Evolutionary conservation across 2,329 filamentous ascomycete species (phyloP), one percentile per base, ranked within the genome.

Genomic region (Fusarium sp.): DNA sequence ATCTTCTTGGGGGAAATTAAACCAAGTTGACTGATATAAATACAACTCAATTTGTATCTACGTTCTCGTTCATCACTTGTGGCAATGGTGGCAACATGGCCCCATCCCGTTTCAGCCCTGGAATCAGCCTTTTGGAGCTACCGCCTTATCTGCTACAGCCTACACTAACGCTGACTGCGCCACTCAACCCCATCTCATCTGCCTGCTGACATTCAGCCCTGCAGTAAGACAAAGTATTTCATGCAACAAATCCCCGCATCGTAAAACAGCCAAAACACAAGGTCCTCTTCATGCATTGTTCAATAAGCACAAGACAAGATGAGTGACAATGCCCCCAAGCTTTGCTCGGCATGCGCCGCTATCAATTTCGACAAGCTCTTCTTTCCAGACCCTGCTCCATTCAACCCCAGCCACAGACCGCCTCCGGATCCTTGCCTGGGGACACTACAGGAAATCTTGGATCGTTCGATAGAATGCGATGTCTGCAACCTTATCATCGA

Each of bases 401-500:
- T n/a, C 2, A n/a, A 15, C 28, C 23, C 30, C 15, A 12, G 10
- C 15, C 10, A 3, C 15, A 35, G 11, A 33, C 23, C 5, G 16
- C 23, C 6, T 13, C 9, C 35, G 0, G 28, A 19, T 8, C 23
- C 28, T 21, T 79, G 35, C 2, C 47, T 72, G 1, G 70, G 70
- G 3, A 59, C 50, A 9, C 57, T 73, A 3, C 32, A 57, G n/a
- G 47, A 49, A 1, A 38, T 72, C 9, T 9, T 69, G 19, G 42
- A 46, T 18, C 70, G 69, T 3, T 44, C 57, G 0, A 8, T 21
- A 8, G 9, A 12, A 7, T 73, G 70, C 28, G 23, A 43, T 12
- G 15, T 73, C 38, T 73, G 70, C 38, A 46, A 8, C 3, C 25
- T 69, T 0, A 43, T 73, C 25, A 19, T 52, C 21, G 69, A 73